Base-by-base conservation (phyloP, 495 filamentous ascomycete species). In the Penicillium tannophilum region DNA sequence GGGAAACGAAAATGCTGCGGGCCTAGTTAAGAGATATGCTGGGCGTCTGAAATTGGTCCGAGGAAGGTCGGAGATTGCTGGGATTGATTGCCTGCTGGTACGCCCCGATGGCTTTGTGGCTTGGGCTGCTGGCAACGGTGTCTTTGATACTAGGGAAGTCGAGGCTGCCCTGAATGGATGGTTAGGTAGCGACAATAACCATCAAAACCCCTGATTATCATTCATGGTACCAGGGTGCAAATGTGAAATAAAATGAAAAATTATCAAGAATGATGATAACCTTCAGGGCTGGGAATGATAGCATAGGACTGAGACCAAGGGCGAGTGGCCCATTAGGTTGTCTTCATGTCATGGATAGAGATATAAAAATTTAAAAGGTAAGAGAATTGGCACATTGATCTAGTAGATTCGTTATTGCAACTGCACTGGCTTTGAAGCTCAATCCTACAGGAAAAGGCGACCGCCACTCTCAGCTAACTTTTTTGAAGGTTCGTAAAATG, bases 81-180 rank as follows among this genome's bases (percentile, higher is more conserved):
- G 35, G 19, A 48, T 74, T 3, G 62, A 68, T 30, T 62, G 59
- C 16, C 57, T 72, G 49, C 49, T 74, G 54, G 31, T 74, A 23
- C 69, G 71, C 4, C 71, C 71, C 3, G 71, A 74, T 60, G 71
- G 71, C 0, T 24, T 71, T 51, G 70, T 72, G 44, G 65, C 68
- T 39, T 74, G 71, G 71, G 61, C 60, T n/a, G 45, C 48, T 28
- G 42, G 60, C 9, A 52, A 49, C 26, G 57, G 54, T 63, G 6
- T 26, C 4, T 16, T 6, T 43, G 36, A 54, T 30, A n/a, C 19
- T 3, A 19, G 9, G 30, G 41, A 19, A 10, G 14, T 54, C 2
- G 23, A 54, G 24, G 35, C 20, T 30, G 24, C 33, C 2, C 28
- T 54, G 11, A 10, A 8, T 28, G 16, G 16, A 7, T 54, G 50